phyloP scores from a whole-genome alignment of 345 rosid species.

The Eucalyptus lansdowneana region DNA sequence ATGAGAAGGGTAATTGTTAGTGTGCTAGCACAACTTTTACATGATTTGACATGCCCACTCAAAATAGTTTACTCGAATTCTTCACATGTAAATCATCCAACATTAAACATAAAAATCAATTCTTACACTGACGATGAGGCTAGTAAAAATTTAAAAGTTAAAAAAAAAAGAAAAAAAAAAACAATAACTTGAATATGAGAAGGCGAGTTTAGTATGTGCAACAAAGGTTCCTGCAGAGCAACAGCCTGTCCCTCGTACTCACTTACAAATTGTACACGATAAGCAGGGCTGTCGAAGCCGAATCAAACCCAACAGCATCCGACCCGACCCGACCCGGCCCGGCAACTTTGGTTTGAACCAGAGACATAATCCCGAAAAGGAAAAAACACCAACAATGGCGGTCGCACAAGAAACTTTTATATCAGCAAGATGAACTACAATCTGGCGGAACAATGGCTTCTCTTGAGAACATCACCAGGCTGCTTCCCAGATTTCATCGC shows the following conservation, averaged over 20 bases:
- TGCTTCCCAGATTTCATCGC: not conserved
- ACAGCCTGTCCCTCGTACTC: not conserved
- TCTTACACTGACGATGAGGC: not conserved
- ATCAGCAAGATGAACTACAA: not conserved
- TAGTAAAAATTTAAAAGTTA: not conserved
- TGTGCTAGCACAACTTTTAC: not conserved
- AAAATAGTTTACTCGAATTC: not conserved
- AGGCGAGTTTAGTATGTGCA: not conserved
- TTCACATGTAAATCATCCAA: not conserved
- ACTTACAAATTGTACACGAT: not conserved
- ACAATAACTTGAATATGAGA: not conserved
- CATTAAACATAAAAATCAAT: not conserved
- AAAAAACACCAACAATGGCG: not conserved
- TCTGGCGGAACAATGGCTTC: not conserved
- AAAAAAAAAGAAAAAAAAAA: accelerated
- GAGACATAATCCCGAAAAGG: not conserved
- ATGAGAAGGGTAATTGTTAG: not conserved
- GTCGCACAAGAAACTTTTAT: not conserved
- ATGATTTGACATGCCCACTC: not conserved
- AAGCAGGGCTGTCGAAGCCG: not conserved
- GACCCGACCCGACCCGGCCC: not conserved
- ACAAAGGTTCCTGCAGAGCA: not conserved
- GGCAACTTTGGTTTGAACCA: not conserved
- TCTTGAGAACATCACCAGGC: not conserved
- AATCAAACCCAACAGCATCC: not conserved